A percentile compares a stretch with the other conserved stretches of the same genome.
These are phyloP conservation scores for Seiridium unicorne DNA, from an alignment of 2,329 filamentous ascomycete species.

Conservation along the genomic window DNA sequence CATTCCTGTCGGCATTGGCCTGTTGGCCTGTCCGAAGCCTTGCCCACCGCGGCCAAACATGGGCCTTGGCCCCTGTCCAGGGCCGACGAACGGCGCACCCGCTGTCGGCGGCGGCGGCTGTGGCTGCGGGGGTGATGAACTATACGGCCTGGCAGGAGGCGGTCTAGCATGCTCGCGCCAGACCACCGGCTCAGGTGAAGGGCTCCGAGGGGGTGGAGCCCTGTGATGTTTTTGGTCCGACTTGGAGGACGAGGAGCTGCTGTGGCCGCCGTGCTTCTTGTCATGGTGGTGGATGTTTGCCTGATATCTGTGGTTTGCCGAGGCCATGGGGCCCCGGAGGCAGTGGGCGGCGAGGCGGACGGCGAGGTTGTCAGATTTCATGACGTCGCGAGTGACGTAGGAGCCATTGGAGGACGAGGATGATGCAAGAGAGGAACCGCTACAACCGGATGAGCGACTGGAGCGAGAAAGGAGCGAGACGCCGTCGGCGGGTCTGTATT, in stretches of 20 bases:
- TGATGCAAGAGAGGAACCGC: neutral
- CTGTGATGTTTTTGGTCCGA: too few relatives aligned
- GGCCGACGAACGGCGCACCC: too few relatives aligned
- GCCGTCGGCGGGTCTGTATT: neutral
- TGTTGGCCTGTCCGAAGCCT: neutral
- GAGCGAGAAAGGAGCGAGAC: neutral
- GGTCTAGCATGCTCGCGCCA: neutral
- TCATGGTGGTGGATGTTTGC: neutral
- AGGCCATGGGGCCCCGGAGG: slow-evolving; percentile 27
- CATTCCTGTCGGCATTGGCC: neutral
- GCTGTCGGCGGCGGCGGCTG: neutral
- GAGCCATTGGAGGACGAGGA: slow-evolving; percentile 11
- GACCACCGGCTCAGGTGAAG: too few relatives aligned
- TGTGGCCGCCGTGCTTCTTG: too few relatives aligned
- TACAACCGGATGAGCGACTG: neutral
- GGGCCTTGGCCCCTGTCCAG: too few relatives aligned
- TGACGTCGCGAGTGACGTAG: slow-evolving; percentile 25
- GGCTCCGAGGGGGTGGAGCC: too few relatives aligned
- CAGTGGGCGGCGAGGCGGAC: slow-evolving; percentile 25
- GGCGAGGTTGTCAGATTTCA: slow-evolving; percentile 20
- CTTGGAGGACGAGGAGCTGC: neutral
- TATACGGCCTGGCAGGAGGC: neutral
- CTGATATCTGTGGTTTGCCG: slow-evolving; percentile 6
- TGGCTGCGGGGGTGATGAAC: neutral
- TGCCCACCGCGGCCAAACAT: neutral